Evolutionary conservation across 2,329 filamentous ascomycete genomes (phyloP).

Genomic region (Claviceps paspali): DNA sequence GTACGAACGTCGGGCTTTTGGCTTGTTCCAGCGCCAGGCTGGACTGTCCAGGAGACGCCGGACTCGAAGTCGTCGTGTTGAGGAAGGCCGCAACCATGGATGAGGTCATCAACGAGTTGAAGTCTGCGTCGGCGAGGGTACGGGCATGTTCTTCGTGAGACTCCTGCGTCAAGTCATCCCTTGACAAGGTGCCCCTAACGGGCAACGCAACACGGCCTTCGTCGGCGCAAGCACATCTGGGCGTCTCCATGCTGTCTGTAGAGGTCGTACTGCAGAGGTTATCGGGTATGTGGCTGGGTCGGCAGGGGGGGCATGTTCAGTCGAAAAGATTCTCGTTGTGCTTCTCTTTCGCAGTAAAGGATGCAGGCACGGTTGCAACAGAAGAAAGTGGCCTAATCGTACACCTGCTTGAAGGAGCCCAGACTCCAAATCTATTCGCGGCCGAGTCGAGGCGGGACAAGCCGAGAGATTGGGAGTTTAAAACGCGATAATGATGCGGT

Average conservation of each 20-base stretch:
- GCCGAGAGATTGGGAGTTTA: too few species aligned
- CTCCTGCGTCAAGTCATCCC: slow-evolving; percentile 7
- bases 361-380: background rate
- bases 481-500: too few species aligned
- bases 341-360: too few species aligned
- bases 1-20: slow-evolving; percentile 23
- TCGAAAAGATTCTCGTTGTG: background rate
- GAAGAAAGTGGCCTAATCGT: too few species aligned
- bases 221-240: background rate
- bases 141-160: background rate
- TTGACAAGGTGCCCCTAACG: slow-evolving; percentile 1
- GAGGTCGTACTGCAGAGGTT: background rate
- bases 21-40: slow-evolving; percentile 34
- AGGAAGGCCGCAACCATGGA: slow-evolving; percentile 21
- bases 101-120: slow-evolving; percentile 21
- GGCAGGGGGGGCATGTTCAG: slow-evolving; percentile 6
- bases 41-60: slow-evolving; percentile 37
- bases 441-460: too few species aligned
- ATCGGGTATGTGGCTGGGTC: background rate
- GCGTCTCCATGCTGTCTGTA: slow-evolving; percentile 4
- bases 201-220: slow-evolving; percentile 3
- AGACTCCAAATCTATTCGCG: too few species aligned
- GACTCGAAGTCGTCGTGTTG: slow-evolving; percentile 34
- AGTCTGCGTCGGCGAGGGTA: slow-evolving; percentile 15
- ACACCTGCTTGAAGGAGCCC: too few species aligned